Conservation (phyloP, 441 rosid species). For the Euphorbia celastroides region DNA sequence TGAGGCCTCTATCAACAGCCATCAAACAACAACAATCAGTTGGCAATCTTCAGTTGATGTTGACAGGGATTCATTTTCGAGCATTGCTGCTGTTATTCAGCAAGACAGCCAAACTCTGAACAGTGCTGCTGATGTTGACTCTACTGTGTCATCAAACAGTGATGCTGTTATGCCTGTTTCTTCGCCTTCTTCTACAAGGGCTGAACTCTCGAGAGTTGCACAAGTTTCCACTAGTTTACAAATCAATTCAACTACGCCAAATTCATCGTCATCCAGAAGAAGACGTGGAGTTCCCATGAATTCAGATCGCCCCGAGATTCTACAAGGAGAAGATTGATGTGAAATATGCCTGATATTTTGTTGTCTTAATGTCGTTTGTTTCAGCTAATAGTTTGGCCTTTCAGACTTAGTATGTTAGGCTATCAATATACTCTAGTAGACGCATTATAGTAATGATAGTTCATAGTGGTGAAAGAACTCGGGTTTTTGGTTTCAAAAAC, state of each 20-base stretch:
- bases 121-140: slow-evolving; percentile 23
- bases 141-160: slow-evolving; percentile 17
- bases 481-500: background rate
- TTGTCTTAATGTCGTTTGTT: background rate
- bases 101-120: slow-evolving; percentile 23
- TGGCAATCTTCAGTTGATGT: slow-evolving; percentile 25
- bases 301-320: slow-evolving; percentile 10
- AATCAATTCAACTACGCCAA: background rate
- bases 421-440: background rate
- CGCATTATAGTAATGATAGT: background rate
- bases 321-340: slow-evolving; percentile 19
- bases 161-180: slow-evolving; percentile 10
- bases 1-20: slow-evolving; percentile 30
- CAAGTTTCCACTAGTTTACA: slow-evolving; percentile 19
- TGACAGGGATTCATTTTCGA: slow-evolving; percentile 30
- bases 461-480: background rate
- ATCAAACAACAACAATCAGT: slow-evolving; percentile 26
- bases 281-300: slow-evolving; percentile 12
- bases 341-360: background rate
- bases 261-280: slow-evolving; percentile 10
- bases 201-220: slow-evolving; percentile 25
- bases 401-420: background rate
- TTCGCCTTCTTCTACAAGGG: slow-evolving; percentile 36
- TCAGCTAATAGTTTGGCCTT: background rate
- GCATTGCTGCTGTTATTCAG: slow-evolving; percentile 19